phyloP scores from a whole-genome alignment of 148 eudicot species.

The Rhododendron simsii region DNA sequence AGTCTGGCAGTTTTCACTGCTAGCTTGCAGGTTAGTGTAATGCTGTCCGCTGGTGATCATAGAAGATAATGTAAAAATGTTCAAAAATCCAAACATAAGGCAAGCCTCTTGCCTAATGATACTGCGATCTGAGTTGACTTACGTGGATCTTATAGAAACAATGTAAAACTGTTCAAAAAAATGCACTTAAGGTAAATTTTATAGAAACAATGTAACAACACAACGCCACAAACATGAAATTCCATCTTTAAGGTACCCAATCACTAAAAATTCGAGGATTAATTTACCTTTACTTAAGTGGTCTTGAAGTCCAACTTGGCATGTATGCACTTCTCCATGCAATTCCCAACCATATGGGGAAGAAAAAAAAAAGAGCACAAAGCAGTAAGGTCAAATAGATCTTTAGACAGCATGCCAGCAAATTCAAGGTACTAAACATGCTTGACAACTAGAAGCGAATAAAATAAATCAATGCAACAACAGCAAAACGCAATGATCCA shows the following conservation, averaged over 20 bases:
- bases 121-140: background rate
- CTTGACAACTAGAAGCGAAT: background rate
- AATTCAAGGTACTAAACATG: background rate
- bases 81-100: background rate
- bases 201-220: background rate
- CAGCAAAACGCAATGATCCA: background rate
- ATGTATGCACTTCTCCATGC: constrained; percentile 38
- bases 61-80: background rate
- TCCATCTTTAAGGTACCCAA: background rate
- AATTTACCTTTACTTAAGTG: constrained; percentile 27
- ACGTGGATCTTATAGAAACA: background rate
- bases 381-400: background rate
- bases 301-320: constrained; percentile 47
- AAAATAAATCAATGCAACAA: background rate
- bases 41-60: background rate
- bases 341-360: background rate
- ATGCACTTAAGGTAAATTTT: background rate
- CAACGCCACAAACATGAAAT: background rate
- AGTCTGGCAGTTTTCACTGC: background rate
- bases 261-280: background rate
- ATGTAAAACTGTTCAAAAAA: background rate
- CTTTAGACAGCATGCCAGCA: background rate
- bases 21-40: background rate
- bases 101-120: background rate
- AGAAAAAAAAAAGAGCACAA: background rate